These are phyloP conservation scores for Boletus barrowsii DNA, from an alignment of 768 basidiomycete species.

Conservation along the genomic window DNA sequence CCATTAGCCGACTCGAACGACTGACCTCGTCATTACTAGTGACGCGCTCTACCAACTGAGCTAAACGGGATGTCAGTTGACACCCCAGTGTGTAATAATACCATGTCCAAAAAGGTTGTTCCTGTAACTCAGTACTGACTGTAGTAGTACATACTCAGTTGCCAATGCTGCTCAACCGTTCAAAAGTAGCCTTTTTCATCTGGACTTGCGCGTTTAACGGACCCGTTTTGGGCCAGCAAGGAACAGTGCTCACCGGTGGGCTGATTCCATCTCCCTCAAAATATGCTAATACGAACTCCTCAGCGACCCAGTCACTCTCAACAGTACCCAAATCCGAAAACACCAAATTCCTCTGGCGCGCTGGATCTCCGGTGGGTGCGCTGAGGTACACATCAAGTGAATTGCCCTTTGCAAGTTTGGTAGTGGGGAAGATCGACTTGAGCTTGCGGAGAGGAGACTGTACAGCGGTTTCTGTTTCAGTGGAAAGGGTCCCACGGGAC, in stretches of 20 bases:
- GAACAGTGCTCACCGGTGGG: constrained; percentile 52
- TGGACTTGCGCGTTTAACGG: constrained; percentile 6
- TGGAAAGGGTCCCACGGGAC: constrained; percentile 50
- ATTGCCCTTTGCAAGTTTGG: constrained; percentile 61
- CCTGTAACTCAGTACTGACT: too few relatives aligned
- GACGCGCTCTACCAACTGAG: constrained; percentile 60
- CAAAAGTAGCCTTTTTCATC: constrained; percentile 29
- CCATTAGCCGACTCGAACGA: constrained; percentile 61
- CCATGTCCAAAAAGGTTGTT: too few relatives aligned
- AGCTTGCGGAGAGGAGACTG: constrained; percentile 67
- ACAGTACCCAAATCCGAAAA: constrained; percentile 73
- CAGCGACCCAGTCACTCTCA: constrained; percentile 72
- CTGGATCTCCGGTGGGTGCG: constrained; percentile 45
- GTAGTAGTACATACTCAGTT: constrained; percentile 8
- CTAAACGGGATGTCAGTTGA: constrained; percentile 33
- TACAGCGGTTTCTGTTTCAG: constrained; percentile 54
- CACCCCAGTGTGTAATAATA: too few relatives aligned
- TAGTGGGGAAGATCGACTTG: constrained; percentile 73
- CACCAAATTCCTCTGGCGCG: constrained; percentile 51
- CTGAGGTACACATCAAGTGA: constrained; percentile 69
- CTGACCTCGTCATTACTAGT: constrained; percentile 71
- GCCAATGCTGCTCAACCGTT: constrained; percentile 20
- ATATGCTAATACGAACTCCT: constrained; percentile 70
- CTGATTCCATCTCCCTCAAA: constrained; percentile 71
- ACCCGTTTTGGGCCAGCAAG: neutral